Conservation (phyloP, 2,329 filamentous ascomycete genomes). For the Lithohypha guttulata region DNA sequence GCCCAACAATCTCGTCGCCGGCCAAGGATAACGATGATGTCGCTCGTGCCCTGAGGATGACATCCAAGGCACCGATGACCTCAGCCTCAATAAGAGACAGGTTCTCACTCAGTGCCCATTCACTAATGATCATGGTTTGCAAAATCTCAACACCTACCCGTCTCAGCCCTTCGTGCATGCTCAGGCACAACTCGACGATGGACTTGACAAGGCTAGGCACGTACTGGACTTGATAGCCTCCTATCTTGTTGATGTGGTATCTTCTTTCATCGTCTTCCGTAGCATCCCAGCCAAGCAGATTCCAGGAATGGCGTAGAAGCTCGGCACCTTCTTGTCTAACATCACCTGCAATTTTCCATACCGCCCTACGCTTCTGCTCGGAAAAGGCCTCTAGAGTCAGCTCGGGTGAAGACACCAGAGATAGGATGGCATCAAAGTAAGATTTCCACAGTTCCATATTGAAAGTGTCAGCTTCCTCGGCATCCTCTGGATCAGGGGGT, state of each 20-base stretch:
- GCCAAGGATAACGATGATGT: slow-evolving; percentile 30
- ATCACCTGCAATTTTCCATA: slow-evolving; percentile 98
- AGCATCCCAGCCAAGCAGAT: slow-evolving; percentile 93
- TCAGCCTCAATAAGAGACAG: slow-evolving; percentile 85
- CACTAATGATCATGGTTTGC: slow-evolving; percentile 96
- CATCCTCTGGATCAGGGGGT: too few species aligned
- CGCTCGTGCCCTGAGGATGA: slow-evolving; percentile 78
- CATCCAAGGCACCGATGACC: slow-evolving; percentile 88
- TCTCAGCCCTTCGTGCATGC: slow-evolving; percentile 83
- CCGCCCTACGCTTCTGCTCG: slow-evolving; percentile 87
- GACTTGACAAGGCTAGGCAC: slow-evolving; percentile 84
- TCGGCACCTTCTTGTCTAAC: slow-evolving; percentile 85
- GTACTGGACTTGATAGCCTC: slow-evolving; percentile 96
- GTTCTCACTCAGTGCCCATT: slow-evolving; percentile 93
- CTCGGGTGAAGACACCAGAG: slow-evolving; percentile 77
- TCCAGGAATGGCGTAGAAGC: slow-evolving; percentile 75
- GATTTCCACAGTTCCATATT: slow-evolving; percentile 89
- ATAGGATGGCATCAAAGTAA: slow-evolving; percentile 82
- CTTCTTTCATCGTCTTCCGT: slow-evolving; percentile 64
- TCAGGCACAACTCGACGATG: slow-evolving; percentile 87
- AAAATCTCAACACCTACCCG: slow-evolving; percentile 85
- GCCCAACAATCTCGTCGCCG: slow-evolving; percentile 68
- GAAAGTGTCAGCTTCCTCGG: slow-evolving; percentile 86
- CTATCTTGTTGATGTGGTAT: slow-evolving; percentile 74
- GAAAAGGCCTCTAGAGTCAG: slow-evolving; percentile 91